These are phyloP conservation scores for Anthostomella pinea DNA, from an alignment of 2,329 filamentous ascomycete species.

Conservation along the genomic window DNA sequence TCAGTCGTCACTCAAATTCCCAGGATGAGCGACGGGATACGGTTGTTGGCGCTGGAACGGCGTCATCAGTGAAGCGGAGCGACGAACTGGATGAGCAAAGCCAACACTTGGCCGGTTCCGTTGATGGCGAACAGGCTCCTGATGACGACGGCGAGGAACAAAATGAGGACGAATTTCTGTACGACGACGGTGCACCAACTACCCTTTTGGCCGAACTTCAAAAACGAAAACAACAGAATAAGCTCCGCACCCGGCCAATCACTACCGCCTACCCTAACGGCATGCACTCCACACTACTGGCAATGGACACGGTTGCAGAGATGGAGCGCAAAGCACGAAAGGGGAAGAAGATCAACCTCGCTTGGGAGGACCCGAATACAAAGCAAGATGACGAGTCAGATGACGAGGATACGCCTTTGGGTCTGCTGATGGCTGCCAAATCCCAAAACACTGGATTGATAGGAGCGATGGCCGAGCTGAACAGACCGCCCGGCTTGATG, in stretches of 20 bases:
- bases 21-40: constrained; percentile 22
- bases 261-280: constrained; percentile 64
- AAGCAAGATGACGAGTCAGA: constrained; percentile 25
- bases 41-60: constrained; percentile 9
- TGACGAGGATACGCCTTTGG: constrained; percentile 73
- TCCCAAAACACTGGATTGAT: constrained; percentile 48
- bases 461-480: constrained; percentile 51
- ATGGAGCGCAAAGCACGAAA: constrained; percentile 73
- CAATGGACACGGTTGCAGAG: constrained; percentile 88
- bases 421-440: constrained; percentile 68
- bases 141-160: constrained; percentile 46
- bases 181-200: constrained; percentile 72
- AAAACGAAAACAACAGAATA: constrained; percentile 84
- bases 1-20: constrained; percentile 26
- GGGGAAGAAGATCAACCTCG: constrained; percentile 75
- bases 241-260: constrained; percentile 70
- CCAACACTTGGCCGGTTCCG: constrained; percentile 21
- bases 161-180: constrained; percentile 45
- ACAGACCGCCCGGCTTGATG: constrained; percentile 70
- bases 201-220: constrained; percentile 92
- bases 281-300: constrained; percentile 85
- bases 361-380: constrained; percentile 66
- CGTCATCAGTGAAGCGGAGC: constrained; percentile 2
- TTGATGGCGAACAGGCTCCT: constrained; percentile 31
- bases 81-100: constrained; percentile 26